These are phyloP conservation scores for Agarophyton chilense DNA, from an alignment of 23 red algal species.

Conservation along the genomic window DNA sequence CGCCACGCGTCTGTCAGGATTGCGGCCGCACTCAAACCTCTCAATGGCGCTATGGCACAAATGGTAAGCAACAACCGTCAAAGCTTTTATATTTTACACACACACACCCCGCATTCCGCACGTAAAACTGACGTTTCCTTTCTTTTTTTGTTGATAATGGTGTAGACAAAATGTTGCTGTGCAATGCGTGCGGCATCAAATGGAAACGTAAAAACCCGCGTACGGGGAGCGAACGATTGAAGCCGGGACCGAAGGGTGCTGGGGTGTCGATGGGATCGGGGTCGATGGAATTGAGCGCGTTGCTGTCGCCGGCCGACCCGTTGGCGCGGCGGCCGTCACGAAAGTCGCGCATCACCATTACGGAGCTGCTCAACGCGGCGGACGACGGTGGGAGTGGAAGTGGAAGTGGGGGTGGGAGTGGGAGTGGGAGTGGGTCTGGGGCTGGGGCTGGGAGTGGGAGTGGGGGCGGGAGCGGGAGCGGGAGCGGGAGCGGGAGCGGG, in stretches of 20 bases:
- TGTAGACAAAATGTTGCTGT: conserved; percentile 38
- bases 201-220: conserved; percentile 59
- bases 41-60: conserved; percentile 54
- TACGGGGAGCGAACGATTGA: background rate
- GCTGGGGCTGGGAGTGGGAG: no score
- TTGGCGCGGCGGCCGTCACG: background rate
- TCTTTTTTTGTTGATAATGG: background rate
- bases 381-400: no score
- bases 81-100: background rate
- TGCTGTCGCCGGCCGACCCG: background rate
- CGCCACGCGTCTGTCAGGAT: conserved; percentile 10
- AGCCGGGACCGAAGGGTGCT: conserved; percentile 39
- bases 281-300: background rate
- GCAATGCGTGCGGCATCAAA: conserved; percentile 57
- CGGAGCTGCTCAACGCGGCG: background rate
- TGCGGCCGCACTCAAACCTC: conserved; percentile 34
- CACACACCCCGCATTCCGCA: background rate
- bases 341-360: background rate
- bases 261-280: background rate
- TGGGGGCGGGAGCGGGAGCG: no score
- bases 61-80: background rate
- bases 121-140: background rate
- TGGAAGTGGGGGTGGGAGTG: no score
- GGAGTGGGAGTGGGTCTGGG: no score
- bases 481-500: no score